Percentiles rank a stretch among this genome's conserved stretches.
These are phyloP conservation scores for Annulohypoxylon nitens DNA, from an alignment of 495 filamentous ascomycete genomes.

Conservation along the genomic window DNA sequence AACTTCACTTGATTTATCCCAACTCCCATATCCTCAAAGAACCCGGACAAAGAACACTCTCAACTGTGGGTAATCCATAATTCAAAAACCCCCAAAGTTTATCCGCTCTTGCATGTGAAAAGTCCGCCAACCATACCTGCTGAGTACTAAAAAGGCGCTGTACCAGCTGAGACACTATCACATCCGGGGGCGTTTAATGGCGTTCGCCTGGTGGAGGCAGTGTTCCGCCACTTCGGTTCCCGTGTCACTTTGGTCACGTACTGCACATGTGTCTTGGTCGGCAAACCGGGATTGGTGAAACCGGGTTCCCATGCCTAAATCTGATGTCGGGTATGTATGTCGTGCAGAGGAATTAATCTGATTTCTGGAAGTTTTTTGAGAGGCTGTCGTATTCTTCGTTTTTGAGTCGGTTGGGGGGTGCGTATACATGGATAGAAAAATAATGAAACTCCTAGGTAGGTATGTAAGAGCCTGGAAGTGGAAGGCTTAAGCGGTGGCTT, in stretches of 20 bases:
- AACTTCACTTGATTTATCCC: not conserved
- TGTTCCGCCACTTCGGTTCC: constrained; percentile 1
- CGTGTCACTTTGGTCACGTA: not conserved
- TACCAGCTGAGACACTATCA: not conserved
- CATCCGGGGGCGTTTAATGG: not conserved
- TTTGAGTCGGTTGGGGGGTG: no score
- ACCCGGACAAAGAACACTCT: not conserved
- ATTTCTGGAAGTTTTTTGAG: not conserved
- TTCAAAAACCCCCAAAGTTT: not conserved
- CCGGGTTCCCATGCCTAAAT: not conserved
- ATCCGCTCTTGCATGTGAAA: not conserved
- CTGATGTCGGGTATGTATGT: not conserved
- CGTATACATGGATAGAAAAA: no score
- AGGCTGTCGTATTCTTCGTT: not conserved
- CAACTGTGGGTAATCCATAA: no score
- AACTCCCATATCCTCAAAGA: not conserved
- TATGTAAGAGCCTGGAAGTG: no score
- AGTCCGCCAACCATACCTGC: not conserved
- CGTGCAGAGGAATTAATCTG: not conserved
- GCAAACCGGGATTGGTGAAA: not conserved
- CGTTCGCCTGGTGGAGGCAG: not conserved
- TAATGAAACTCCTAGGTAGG: not conserved
- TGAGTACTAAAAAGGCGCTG: not conserved
- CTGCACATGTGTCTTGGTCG: not conserved
- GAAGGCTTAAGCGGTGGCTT: not conserved